Percentiles rank a stretch among this genome's conserved stretches.
Evolutionary conservation across 345 rosid species (phyloP).

Genomic region (Citrus cavaleriei): DNA sequence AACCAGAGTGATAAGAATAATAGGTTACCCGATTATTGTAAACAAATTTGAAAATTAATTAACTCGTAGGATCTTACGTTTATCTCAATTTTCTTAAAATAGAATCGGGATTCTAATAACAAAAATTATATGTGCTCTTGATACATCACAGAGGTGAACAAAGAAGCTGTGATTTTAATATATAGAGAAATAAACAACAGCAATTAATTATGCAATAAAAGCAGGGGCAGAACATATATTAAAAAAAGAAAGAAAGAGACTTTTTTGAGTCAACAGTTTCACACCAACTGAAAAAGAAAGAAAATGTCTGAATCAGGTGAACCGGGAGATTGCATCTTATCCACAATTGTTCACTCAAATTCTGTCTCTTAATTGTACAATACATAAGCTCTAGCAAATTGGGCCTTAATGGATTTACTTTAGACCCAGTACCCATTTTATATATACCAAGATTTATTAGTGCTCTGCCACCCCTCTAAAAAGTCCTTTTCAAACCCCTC

Average conservation of each 20-base stretch:
- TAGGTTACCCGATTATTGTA: too few relatives aligned
- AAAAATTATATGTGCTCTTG: background rate
- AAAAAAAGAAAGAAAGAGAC: too few relatives aligned
- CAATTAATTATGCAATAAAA: background rate
- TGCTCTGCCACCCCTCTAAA: too few relatives aligned
- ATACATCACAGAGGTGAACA: background rate
- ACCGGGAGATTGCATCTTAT: background rate
- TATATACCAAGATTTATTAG: too few relatives aligned
- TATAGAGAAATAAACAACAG: background rate
- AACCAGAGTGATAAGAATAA: too few relatives aligned
- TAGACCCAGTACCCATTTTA: background rate
- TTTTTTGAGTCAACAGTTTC: background rate
- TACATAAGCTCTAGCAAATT: background rate
- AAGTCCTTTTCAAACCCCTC: too few relatives aligned
- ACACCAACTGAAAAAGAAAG: background rate
- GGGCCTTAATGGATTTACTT: background rate
- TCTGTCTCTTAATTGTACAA: too few relatives aligned
- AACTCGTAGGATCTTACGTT: too few relatives aligned
- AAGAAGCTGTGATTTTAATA: too few relatives aligned
- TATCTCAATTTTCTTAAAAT: too few relatives aligned
- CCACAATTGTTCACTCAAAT: background rate
- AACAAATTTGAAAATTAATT: too few relatives aligned
- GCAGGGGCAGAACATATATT: background rate
- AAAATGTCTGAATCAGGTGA: background rate
- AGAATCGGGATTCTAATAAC: background rate